phyloP scores from a whole-genome alignment of 441 rosid genomes.

The Mallotus repandus region DNA sequence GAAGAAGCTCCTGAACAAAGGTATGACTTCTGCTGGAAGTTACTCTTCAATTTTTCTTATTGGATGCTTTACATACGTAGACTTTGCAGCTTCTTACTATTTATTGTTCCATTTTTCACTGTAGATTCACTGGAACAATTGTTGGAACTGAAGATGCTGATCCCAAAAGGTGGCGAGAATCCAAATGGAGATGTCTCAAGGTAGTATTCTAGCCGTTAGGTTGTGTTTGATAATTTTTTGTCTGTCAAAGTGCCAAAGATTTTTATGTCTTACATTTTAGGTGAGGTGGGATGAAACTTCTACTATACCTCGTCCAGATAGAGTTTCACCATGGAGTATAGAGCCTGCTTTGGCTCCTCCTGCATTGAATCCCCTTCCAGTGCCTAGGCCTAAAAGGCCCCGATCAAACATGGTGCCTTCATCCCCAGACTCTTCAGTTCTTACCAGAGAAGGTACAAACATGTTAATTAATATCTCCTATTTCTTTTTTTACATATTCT shows the following conservation, averaged over 20 bases:
- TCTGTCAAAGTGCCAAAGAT: constrained; percentile 4
- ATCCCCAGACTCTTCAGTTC: constrained; percentile 75
- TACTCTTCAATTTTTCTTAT: not conserved
- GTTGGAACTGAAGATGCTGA: constrained; percentile 89
- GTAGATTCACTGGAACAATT: constrained; percentile 91
- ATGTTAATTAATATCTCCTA: not conserved
- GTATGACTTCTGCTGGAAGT: constrained; percentile 32
- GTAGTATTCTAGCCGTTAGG: constrained; percentile 33
- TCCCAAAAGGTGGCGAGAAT: constrained; percentile 68
- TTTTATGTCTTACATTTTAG: constrained; percentile 34
- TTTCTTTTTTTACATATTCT: not conserved
- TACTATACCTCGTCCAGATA: constrained; percentile 73
- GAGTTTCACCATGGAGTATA: constrained; percentile 98
- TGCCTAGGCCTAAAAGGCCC: constrained; percentile 79
- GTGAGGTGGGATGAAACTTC: constrained; percentile 98
- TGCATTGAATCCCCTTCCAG: constrained; percentile 73
- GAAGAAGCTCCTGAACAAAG: constrained; percentile 99
- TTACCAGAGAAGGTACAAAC: constrained; percentile 66
- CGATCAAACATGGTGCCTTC: constrained; percentile 59
- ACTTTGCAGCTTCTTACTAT: not conserved
- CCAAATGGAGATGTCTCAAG: constrained; percentile 97
- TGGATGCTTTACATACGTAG: not conserved
- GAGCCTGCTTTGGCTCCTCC: constrained; percentile 93
- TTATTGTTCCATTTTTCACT: not conserved
- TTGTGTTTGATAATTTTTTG: constrained; percentile 2